phyloP scores from a whole-genome alignment of 352 stramenopile genomes.

The Phytophthora hybrid region DNA sequence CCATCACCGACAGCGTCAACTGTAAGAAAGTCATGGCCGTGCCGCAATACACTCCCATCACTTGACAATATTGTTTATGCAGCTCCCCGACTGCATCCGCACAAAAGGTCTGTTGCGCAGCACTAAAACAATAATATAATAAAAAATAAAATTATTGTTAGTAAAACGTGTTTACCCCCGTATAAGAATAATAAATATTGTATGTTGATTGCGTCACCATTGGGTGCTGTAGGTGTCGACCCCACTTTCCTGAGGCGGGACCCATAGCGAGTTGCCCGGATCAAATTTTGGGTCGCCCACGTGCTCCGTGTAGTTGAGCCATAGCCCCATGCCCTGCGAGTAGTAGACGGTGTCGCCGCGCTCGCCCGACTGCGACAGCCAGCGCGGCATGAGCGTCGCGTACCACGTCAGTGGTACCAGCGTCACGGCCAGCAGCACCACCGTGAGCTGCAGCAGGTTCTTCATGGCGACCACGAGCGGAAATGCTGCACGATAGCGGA shows the following conservation, averaged over 20 bases:
- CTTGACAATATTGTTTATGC: constrained; percentile 79
- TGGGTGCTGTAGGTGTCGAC: constrained; percentile 64
- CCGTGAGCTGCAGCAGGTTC: constrained; percentile 56
- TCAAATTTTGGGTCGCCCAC: constrained; percentile 72
- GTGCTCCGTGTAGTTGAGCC: constrained; percentile 87
- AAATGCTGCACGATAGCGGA: background rate
- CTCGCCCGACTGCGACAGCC: constrained; percentile 71
- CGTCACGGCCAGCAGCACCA: constrained; percentile 55
- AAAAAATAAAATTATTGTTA: background rate
- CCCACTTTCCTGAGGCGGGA: constrained; percentile 67
- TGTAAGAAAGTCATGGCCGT: constrained; percentile 65
- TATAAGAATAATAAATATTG: background rate
- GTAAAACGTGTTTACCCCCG: background rate
- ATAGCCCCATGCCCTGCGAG: constrained; percentile 80
- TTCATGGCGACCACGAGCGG: background rate
- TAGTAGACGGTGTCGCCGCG: constrained; percentile 63
- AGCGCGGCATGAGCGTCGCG: constrained; percentile 70
- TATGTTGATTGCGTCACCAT: constrained; percentile 44
- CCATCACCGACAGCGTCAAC: constrained; percentile 59
- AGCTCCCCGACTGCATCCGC: constrained; percentile 63
- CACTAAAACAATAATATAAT: constrained; percentile 23
- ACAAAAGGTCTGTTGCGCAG: constrained; percentile 54
- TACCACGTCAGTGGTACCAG: constrained; percentile 76
- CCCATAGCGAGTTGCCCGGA: constrained; percentile 82
- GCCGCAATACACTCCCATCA: constrained; percentile 79